These are phyloP conservation scores for Porogramme epimiltina DNA, from an alignment of 1,284 basidiomycete genomes.

Conservation along the genomic window DNA sequence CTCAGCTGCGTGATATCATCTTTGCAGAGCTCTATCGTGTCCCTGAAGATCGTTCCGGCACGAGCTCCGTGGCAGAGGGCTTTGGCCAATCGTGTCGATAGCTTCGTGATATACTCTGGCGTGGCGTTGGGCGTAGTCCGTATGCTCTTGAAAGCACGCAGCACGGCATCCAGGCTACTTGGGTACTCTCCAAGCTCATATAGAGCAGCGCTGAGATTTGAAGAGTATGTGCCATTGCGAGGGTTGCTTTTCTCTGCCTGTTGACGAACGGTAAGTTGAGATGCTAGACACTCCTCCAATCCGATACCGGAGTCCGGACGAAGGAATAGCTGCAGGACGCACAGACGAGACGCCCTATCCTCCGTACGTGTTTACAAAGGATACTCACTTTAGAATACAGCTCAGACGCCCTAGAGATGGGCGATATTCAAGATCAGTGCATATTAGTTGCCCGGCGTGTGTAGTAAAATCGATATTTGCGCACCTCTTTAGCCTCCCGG, in stretches of 20 bases:
- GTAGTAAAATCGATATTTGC: not conserved
- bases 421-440: too few relatives aligned
- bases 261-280: too few relatives aligned
- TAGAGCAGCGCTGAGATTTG: slow-evolving; percentile 37
- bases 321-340: not conserved
- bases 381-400: slow-evolving; percentile 3
- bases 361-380: not conserved
- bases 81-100: slow-evolving; percentile 15
- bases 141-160: slow-evolving; percentile 26
- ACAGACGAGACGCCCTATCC: too few relatives aligned
- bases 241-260: slow-evolving; percentile 18
- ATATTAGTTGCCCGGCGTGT: not conserved
- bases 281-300: too few relatives aligned
- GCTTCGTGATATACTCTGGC: slow-evolving; percentile 3
- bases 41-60: not conserved
- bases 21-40: not conserved
- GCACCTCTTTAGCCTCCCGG: not conserved
- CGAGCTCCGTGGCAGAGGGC: slow-evolving; percentile 10
- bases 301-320: not conserved
- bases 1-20: not conserved
- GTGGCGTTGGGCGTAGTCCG: not conserved
- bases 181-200: slow-evolving; percentile 35
- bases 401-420: not conserved
- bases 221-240: slow-evolving; percentile 28
- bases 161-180: slow-evolving; percentile 26